Conservation (phyloP, 2,329 filamentous ascomycete species). For the Neoscytalidium dimidiatum region DNA sequence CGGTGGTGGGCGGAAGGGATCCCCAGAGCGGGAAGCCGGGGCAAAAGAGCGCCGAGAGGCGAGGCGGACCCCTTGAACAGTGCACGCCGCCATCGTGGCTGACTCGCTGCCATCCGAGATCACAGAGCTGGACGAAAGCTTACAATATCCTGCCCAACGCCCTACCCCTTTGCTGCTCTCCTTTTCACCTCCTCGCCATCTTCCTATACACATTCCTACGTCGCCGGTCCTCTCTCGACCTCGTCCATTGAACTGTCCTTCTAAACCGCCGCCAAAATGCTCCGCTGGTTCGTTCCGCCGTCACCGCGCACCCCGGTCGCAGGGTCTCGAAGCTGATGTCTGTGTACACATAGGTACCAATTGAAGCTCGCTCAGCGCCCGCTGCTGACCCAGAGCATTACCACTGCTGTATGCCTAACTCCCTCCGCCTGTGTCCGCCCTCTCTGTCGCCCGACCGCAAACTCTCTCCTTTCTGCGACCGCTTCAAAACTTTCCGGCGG, state of each 20-base stretch:
- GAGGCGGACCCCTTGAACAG: slow-evolving; percentile 13
- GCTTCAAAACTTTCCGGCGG: neutral
- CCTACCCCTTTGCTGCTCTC: neutral
- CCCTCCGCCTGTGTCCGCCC: neutral
- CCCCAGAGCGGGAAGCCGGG: neutral
- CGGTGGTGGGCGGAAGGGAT: neutral
- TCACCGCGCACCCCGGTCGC: slow-evolving; percentile 22
- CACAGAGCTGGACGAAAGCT: slow-evolving; percentile 15
- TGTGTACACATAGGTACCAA: slow-evolving; percentile 70
- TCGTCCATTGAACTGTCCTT: neutral
- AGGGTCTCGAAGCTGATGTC: slow-evolving; percentile 15
- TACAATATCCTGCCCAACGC: neutral
- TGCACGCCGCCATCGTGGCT: slow-evolving; percentile 6
- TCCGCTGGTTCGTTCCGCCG: slow-evolving; percentile 43
- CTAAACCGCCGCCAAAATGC: slow-evolving; percentile 33
- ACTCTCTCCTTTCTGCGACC: neutral
- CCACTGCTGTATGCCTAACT: slow-evolving; percentile 63
- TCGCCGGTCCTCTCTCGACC: neutral
- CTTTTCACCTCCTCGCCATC: neutral
- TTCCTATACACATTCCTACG: neutral
- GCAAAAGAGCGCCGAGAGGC: neutral
- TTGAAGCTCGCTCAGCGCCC: slow-evolving; percentile 76
- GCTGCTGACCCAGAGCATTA: slow-evolving; percentile 86
- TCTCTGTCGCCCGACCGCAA: neutral
- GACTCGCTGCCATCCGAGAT: slow-evolving; percentile 4